Conservation (phyloP, 2,329 filamentous ascomycete species). For the Cyphellophora europaea region DNA sequence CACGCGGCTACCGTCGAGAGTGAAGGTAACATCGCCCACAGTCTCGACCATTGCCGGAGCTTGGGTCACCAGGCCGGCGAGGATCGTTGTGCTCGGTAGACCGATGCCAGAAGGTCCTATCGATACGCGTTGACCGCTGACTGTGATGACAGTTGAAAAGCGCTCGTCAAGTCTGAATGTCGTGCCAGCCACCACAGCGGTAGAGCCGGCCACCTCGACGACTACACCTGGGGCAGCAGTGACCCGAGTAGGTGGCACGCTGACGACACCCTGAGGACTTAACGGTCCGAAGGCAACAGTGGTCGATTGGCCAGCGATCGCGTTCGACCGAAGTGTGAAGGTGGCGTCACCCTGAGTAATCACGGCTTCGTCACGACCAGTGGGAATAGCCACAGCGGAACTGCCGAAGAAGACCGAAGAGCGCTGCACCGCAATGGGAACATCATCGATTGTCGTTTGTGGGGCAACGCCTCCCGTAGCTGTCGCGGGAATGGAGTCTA, state of each 20-base stretch:
- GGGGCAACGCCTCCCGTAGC: too few species aligned
- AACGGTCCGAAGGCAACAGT: slow-evolving; percentile 11
- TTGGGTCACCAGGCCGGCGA: slow-evolving; percentile 6
- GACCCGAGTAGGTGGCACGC: slow-evolving; percentile 6
- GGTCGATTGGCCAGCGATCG: slow-evolving; percentile 11
- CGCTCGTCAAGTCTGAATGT: slow-evolving; percentile 19
- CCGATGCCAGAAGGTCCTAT: slow-evolving; percentile 18
- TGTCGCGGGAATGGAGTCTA: too few species aligned
- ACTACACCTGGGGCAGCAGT: slow-evolving; percentile 12
- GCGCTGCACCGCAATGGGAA: slow-evolving; percentile 13
- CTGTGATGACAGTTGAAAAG: slow-evolving; percentile 14
- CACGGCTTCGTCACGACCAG: slow-evolving; percentile 8
- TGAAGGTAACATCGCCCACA: slow-evolving; percentile 17
- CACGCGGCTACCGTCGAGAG: slow-evolving; percentile 17
- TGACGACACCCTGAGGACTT: background rate
- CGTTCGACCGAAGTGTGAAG: slow-evolving; percentile 13
- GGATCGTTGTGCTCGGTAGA: slow-evolving; percentile 19
- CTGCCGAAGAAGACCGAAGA: slow-evolving; percentile 16
- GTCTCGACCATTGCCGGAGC: slow-evolving; percentile 9
- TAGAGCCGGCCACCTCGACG: slow-evolving; percentile 18
- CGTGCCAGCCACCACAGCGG: slow-evolving; percentile 18
- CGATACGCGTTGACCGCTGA: slow-evolving; percentile 18
- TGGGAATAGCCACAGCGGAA: slow-evolving; percentile 14
- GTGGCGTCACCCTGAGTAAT: slow-evolving; percentile 8
- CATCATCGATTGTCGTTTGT: slow-evolving; percentile 5